Evolutionary conservation across 331 rosid genomes (phyloP), one percentile per base, ranked within the genome.

Genomic region (Cydonia oblonga): DNA sequence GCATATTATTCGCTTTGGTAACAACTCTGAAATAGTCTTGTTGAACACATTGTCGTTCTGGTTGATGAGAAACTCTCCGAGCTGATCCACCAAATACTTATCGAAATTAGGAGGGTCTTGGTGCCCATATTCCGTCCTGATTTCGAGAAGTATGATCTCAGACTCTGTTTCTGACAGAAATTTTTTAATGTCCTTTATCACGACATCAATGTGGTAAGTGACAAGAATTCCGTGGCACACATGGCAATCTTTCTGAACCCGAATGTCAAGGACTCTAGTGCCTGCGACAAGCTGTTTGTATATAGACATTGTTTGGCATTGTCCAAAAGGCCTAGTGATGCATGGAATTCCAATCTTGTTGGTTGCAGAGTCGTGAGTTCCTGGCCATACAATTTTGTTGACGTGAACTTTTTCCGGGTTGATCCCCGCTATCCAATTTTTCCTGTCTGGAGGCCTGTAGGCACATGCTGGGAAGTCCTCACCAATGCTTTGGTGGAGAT

Each of bases 351-450:
- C 98, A 57, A 93, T 90, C 67, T 70, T 79, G 78, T 89, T 80
- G 28, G 98, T 90, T 0, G 98, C 97, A 2, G 97, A 93, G 40
- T 93, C 90, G 54, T 90, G 98, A 3, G 96, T 93, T 29, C 97
- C 97, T 0, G 97, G 97, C 98, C 98, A 93, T 2, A 89, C 85
- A 3, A 93, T 85, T 74, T 82, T 82, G 44, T 85, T 71, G 4
- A 93, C 38, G 13, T 29, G 84, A 7, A 86, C 8, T 29, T 79
- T 85, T 2, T 87, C 84, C 0, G 95, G 84, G 69, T 78, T 66
- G 10, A 93, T 89, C 9, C 29, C 81, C 0, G 72, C 38, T 95
- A 93, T 93, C 97, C 97, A 90, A 58, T 78, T 93, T 68, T 87
- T 93, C 12, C 93, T 80, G 29, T 93, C 98, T 16, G 73, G 0